Conservation (phyloP, 225 moss, liverwort and hornwort species). For the Pseudoscleropodium purum region DNA sequence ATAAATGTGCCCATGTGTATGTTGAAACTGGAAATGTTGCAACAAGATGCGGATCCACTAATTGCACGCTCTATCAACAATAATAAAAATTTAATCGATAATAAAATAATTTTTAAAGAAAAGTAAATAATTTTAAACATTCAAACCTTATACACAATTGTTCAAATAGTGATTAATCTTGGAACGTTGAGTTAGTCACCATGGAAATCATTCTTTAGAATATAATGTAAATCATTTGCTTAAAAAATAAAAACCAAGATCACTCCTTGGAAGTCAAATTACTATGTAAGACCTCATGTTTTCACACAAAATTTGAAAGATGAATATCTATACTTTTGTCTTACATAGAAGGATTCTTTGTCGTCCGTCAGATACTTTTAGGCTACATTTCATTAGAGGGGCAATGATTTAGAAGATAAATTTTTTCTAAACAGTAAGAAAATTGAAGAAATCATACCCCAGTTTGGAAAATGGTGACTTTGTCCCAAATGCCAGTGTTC, state of each 20-base stretch:
- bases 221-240: accelerated
- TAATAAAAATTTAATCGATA: background rate
- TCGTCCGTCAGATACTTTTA: accelerated
- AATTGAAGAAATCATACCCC: conserved; percentile 28
- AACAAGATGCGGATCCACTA: conserved; percentile 78
- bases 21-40: conserved; percentile 45
- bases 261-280: background rate
- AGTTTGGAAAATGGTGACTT: conserved; percentile 55
- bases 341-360: background rate
- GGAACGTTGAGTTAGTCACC: accelerated
- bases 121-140: background rate
- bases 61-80: conserved; percentile 19
- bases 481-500: conserved; percentile 90
- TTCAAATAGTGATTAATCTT: accelerated
- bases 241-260: too few relatives aligned
- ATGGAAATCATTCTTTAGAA: background rate
- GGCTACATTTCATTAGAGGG: accelerated
- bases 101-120: too few relatives aligned
- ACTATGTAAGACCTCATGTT: accelerated
- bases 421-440: background rate
- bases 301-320: background rate
- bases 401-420: background rate
- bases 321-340: background rate
- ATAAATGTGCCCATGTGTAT: conserved; percentile 40
- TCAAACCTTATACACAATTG: background rate